Base-by-base conservation (phyloP, 768 basidiomycete species). In the Pseudohyphozyma bogoriensis region DNA sequence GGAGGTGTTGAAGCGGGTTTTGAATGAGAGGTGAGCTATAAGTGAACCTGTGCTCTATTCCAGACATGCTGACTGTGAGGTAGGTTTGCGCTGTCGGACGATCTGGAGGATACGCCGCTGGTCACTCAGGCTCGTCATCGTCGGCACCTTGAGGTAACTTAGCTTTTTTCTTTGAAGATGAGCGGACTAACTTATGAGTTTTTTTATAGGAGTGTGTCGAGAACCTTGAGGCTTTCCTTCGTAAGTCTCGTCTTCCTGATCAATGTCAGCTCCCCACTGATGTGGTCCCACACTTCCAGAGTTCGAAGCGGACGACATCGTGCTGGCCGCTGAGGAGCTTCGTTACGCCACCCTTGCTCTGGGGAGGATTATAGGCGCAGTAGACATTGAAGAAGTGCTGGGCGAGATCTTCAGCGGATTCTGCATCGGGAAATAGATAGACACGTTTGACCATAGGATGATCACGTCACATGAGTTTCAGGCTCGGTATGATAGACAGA, bases 341-440 rank as follows among this genome's bases (percentile, higher is more conserved):
- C 82, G 90, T 29, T 89, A 90, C 70, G 90, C 89, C 2, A 83
- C 85, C 0, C 80, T 81, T 60, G 84, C 87, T 6, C 80, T 93
- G n/a, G 89, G 87, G 1, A 82, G 82, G 59, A 82, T 92, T n/a
- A 83, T 85, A 2, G 89, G 90, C 6, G 70, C 79, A 6, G 84
- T 93, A 57, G 84, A 84, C 49, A 82, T 84, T 16, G 90, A 93
- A 68, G 88, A 92, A 60, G 78, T 92, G 11, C 73, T 93, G 26
- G 88, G 89, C 59, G 80, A 81, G 24, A 79, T 93, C 29, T 93
- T 93, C 70, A 78, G 79, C 36, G 85, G 87, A 53, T 93, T 93
- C 73, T 93, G 90, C 70, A 87, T 92, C 54, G 89, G 89, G 39
- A 89, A 91, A 75, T 88, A 67, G n/a, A n/a, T n/a, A n/a, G n/a